A percentile compares a stretch with the other conserved stretches of the same genome.
These are phyloP conservation scores for Jaltomata sinuosa DNA, from an alignment of 257 asterid genomes.

Conservation along the genomic window DNA sequence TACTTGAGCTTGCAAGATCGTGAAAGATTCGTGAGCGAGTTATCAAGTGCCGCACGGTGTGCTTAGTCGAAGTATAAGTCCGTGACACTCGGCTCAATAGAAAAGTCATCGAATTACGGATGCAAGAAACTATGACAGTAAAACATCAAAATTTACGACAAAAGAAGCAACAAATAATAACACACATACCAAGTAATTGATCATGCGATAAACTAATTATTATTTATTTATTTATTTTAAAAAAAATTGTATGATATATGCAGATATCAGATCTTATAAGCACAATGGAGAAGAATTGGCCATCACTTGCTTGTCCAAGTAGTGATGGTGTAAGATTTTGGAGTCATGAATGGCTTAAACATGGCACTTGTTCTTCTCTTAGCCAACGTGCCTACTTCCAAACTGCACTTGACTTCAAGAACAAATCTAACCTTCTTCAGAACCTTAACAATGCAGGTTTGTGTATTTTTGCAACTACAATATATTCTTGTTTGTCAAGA, in stretches of 20 bases:
- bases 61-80: too few relatives aligned
- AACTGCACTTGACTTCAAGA: constrained; percentile 47
- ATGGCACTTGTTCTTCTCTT: constrained; percentile 67
- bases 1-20: too few relatives aligned
- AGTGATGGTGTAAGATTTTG: constrained; percentile 54
- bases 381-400: constrained; percentile 42
- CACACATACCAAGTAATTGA: neutral
- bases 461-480: constrained; percentile 1
- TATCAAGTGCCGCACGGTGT: too few relatives aligned
- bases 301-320: constrained; percentile 71
- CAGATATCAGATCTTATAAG: constrained; percentile 51
- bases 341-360: constrained; percentile 83
- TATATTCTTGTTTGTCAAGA: neutral
- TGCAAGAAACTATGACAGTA: too few relatives aligned
- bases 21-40: too few relatives aligned
- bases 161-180: too few relatives aligned
- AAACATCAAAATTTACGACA: too few relatives aligned
- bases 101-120: too few relatives aligned
- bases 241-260: neutral
- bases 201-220: neutral
- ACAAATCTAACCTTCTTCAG: constrained; percentile 48
- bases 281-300: constrained; percentile 64
- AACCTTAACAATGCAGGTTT: constrained; percentile 46
- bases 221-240: neutral
- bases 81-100: too few relatives aligned